Evolutionary conservation across 257 asterid genomes (phyloP).

Genomic region (Solanum neorickii): DNA sequence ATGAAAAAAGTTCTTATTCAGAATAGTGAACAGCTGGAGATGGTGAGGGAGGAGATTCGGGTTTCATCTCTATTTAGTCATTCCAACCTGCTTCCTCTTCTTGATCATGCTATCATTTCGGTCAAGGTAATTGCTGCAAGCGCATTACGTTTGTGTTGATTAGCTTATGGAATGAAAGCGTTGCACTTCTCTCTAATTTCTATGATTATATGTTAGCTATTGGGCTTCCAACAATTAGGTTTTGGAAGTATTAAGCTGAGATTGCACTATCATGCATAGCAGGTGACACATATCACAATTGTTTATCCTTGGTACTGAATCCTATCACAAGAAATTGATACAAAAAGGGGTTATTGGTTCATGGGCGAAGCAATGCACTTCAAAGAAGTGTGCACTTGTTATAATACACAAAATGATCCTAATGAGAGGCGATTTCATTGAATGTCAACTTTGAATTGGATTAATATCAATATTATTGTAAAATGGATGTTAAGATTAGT

Average conservation of each 20-base stretch:
- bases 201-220: not conserved
- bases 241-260: not conserved
- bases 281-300: not conserved
- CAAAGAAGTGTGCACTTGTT: not conserved
- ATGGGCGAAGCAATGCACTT: not conserved
- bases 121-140: constrained; percentile 56
- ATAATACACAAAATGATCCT: not conserved
- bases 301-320: not conserved
- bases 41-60: not conserved
- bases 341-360: not conserved
- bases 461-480: not conserved
- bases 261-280: not conserved
- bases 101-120: constrained; percentile 53
- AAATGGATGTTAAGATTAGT: not conserved
- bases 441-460: not conserved
- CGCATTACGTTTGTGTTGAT: not conserved
- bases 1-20: not conserved
- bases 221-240: not conserved
- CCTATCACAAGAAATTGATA: not conserved
- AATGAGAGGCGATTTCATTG: not conserved
- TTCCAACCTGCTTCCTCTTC: not conserved
- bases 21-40: not conserved
- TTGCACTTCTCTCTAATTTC: not conserved
- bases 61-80: not conserved
- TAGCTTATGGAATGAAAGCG: not conserved